phyloP scores from a whole-genome alignment of 2,329 filamentous ascomycete species.

The Ceratocystis colombiana region DNA sequence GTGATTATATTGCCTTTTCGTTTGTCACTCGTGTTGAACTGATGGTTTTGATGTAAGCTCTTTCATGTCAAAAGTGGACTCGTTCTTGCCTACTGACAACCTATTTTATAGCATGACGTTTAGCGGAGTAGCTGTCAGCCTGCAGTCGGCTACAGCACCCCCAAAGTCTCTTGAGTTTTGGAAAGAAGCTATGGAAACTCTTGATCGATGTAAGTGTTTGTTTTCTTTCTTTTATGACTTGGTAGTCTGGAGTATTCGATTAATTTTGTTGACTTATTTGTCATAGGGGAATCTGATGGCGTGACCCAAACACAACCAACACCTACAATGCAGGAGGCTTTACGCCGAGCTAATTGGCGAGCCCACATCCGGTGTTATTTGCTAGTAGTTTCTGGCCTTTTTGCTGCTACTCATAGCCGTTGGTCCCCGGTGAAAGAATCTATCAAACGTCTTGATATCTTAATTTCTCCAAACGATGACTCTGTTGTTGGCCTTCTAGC shows the following conservation, averaged over 20 bases:
- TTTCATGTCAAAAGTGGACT: no score
- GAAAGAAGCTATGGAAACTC: conserved; percentile 37
- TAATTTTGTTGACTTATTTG: conserved; percentile 7
- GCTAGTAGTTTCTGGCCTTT: conserved; percentile 59
- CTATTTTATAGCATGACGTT: conserved; percentile 40
- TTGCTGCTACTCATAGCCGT: conserved; percentile 59
- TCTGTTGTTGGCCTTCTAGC: conserved; percentile 42
- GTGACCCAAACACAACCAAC: conserved; percentile 20
- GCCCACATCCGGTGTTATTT: conserved; percentile 57
- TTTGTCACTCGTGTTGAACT: conserved; percentile 52
- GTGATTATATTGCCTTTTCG: conserved; percentile 49
- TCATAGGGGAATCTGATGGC: conserved; percentile 26
- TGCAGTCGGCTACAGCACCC: conserved; percentile 33
- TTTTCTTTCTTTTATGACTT: background rate
- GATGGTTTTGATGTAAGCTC: conserved; percentile 45
- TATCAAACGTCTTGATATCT: conserved; percentile 43
- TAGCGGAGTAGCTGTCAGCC: conserved; percentile 42
- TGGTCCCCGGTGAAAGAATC: conserved; percentile 54
- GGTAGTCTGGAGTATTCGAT: conserved; percentile 25
- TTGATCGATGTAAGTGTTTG: conserved; percentile 40
- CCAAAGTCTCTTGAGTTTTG: conserved; percentile 35
- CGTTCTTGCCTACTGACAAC: background rate
- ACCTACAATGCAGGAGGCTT: conserved; percentile 42
- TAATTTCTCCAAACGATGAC: conserved; percentile 36
- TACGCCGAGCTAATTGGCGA: conserved; percentile 53